Conservation (phyloP, 371 early-diverging fungal species). For the Rhizopus arrhizus region DNA sequence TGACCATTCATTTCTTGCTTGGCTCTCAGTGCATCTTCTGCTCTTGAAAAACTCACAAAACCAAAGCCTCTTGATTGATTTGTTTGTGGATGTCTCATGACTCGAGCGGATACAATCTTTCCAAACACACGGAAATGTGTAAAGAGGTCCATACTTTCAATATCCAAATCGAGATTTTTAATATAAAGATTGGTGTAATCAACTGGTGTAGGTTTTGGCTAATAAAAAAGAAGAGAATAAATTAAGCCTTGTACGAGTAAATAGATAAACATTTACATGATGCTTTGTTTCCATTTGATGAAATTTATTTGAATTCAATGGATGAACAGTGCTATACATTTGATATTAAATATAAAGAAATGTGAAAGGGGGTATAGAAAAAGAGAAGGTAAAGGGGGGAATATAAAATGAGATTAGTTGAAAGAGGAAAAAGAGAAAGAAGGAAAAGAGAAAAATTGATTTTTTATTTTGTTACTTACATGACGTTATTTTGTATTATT, state of each 20-base stretch:
- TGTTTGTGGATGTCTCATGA: constrained; percentile 49
- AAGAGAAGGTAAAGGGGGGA: neutral
- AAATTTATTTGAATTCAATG: constrained; percentile 22
- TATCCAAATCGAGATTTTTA: constrained; percentile 55
- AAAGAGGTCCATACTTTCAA: constrained; percentile 51
- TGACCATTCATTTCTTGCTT: constrained; percentile 43
- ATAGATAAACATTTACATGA: neutral
- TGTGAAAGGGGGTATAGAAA: neutral
- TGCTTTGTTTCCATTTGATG: constrained; percentile 2
- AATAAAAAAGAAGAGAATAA: neutral
- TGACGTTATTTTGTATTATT: constrained; percentile 22
- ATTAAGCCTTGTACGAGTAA: neutral
- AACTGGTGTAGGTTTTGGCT: constrained; percentile 1
- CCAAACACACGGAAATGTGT: constrained; percentile 52
- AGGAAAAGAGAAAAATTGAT: neutral
- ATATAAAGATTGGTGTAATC: constrained; percentile 57
- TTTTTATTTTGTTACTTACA: constrained; percentile 21
- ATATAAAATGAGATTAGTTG: neutral
- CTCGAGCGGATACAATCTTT: constrained; percentile 54
- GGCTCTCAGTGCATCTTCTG: constrained; percentile 46
- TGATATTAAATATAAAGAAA: neutral
- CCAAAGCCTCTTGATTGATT: constrained; percentile 54
- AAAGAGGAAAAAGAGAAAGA: neutral
- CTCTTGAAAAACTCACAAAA: constrained; percentile 49
- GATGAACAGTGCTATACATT: constrained; percentile 20